Base-by-base conservation (phyloP, 1,139 yeast species). In the Candida glucosophila region DNA sequence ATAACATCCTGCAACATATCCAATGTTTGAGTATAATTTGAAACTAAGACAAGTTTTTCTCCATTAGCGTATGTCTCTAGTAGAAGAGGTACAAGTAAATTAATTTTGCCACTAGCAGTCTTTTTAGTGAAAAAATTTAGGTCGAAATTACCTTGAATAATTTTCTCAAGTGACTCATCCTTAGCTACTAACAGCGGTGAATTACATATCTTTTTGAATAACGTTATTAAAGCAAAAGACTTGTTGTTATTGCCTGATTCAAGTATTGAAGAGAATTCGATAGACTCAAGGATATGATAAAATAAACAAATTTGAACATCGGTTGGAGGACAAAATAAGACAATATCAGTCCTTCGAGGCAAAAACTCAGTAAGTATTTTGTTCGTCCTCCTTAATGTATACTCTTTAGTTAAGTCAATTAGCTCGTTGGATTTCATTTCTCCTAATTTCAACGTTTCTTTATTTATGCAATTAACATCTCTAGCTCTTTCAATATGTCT, bases 1-100 rank as follows among this genome's bases (percentile, higher is more conserved):
- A 86, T 47, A 8, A 80, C 44, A 6, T 54, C 52, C 43, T 83
- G 85, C 15, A 90, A 55, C 4, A 90, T 52, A 45, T 90, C 95
- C 25, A 90, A 58, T 0, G 95, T 85, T 42, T 82, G 80, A 0
- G 97, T 90, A 34, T 76, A 88, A 33, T 90, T 86, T 1, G 96
- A 86, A 2, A 88, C 81, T 17, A 90, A 55, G 0, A 90, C 95
- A 3, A 81, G 73, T 45, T 88, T 90, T 43, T 90, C 94, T 9
- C 67, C 57, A 8, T 43, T 40, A 5, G 38, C 36, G 14, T 54
- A 46, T 11, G 40, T 39, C 31, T 70, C 71, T 4, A 61, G 49
- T 3, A 80, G 39, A n/a, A 80, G 41, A 5, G 72, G 68, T 23
- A 76, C 61, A 6, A 79, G 45, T 0, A 73, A 54, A 25, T 59